Conservation (phyloP, 2,329 filamentous ascomycete species). For the Domatiomyces catenatus region DNA sequence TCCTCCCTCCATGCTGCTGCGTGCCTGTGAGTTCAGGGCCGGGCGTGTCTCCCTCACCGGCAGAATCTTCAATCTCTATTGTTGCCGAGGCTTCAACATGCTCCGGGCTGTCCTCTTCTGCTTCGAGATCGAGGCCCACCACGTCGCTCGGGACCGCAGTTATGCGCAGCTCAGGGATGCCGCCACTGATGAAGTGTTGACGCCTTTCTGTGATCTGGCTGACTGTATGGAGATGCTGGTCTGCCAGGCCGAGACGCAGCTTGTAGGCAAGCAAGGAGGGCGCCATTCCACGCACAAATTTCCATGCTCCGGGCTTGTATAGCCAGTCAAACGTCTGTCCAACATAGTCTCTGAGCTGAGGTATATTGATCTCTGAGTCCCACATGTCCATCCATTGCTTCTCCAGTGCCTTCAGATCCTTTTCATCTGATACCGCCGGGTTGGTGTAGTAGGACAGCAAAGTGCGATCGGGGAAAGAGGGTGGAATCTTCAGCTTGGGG, state of each 20-base stretch:
- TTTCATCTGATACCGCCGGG: constrained; percentile 57
- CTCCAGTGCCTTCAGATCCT: constrained; percentile 41
- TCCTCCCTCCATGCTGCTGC: constrained; percentile 18
- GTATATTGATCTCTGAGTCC: constrained; percentile 42
- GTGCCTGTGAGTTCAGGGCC: constrained; percentile 27
- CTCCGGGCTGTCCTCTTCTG: constrained; percentile 51
- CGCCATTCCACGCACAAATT: constrained; percentile 67
- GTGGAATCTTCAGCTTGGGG: constrained; percentile 57
- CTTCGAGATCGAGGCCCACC: constrained; percentile 59
- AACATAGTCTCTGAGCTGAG: constrained; percentile 56
- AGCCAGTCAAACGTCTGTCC: constrained; percentile 77
- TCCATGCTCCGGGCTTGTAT: constrained; percentile 60
- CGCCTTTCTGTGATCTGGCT: constrained; percentile 46
- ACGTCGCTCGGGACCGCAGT: constrained; percentile 62
- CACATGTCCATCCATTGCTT: constrained; percentile 38
- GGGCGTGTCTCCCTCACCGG: constrained; percentile 16
- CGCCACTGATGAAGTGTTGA: constrained; percentile 58
- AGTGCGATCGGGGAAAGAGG: constrained; percentile 63
- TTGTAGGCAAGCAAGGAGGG: constrained; percentile 57
- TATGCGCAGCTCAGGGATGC: constrained; percentile 59
- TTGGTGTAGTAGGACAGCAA: constrained; percentile 77
- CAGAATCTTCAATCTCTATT: constrained; percentile 12
- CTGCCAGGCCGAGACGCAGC: constrained; percentile 25
- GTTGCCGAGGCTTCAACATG: constrained; percentile 20
- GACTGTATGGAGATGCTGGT: constrained; percentile 14